Percentiles rank a stretch among this genome's conserved stretches.
Evolutionary conservation across 1,139 yeast species (phyloP).

Genomic region (Saccharomyces hybrid): DNA sequence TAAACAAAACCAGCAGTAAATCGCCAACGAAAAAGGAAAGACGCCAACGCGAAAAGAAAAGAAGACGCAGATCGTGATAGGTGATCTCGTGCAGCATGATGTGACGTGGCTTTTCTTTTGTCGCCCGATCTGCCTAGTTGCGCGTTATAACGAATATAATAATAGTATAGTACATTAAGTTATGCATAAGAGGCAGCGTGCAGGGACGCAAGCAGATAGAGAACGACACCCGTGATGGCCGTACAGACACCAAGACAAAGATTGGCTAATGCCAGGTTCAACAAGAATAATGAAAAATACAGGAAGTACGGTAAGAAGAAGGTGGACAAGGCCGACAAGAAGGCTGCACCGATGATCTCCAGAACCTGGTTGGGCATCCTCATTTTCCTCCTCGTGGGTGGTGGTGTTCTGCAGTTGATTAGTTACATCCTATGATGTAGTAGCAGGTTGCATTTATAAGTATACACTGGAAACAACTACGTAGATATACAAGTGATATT

Average conservation of each 20-base stretch:
- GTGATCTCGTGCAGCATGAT: neutral
- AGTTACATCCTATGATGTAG: slow-evolving; percentile 40
- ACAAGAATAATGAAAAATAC: slow-evolving; percentile 58
- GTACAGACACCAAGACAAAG: slow-evolving; percentile 78
- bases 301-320: slow-evolving; percentile 59
- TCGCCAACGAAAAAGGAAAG: slow-evolving; percentile 1
- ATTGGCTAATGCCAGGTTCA: slow-evolving; percentile 74
- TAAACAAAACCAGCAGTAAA: neutral
- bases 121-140: neutral
- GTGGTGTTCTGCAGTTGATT: slow-evolving; percentile 67
- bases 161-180: neutral
- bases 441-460: neutral
- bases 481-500: neutral
- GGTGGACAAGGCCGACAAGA: slow-evolving; percentile 27
- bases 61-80: neutral
- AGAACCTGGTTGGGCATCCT: slow-evolving; percentile 39
- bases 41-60: neutral
- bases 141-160: neutral
- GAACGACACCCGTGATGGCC: slow-evolving; percentile 26
- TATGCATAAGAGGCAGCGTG: neutral
- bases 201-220: neutral
- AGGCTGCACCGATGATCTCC: slow-evolving; percentile 38
- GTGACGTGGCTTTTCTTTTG: neutral
- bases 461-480: neutral
- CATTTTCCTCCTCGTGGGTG: slow-evolving; percentile 71